Base-by-base conservation (phyloP, 2,329 filamentous ascomycete species). In the Ceratocystis colombiana region DNA sequence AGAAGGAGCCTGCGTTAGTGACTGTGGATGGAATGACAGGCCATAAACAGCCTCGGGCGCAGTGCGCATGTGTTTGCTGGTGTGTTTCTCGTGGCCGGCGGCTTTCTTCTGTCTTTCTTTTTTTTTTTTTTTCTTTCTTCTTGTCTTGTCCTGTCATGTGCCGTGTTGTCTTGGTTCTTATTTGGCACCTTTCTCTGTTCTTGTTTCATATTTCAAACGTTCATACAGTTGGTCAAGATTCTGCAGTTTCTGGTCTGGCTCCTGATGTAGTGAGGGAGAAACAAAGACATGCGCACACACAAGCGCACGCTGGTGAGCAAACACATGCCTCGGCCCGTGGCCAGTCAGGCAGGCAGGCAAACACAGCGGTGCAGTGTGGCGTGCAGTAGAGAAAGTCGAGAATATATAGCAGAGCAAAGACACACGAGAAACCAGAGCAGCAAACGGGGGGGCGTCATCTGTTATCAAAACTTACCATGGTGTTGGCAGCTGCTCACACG, bases 401-500 rank as follows among this genome's bases (percentile, higher is more conserved):
- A 50, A n/a, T 30, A n/a, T 30, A 5, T 17, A 44, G n/a, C n/a
- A 48, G 17, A 48, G 33, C 28, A 30, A 25, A 44, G 62, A 41
- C 46, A 41, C 61, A 63, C 46, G 41, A 50, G n/a, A 28, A 30
- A 30, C 30, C 20, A 62, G 61, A 25, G 20, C 20, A 41, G 61
- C 17, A 22, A 62, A 46, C 44, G 15, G n/a, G 33, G 33, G 33
- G 33, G 3, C 17, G 17, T 45, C 25, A 46, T 15, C 12, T 37
- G 48, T 37, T 25, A 53, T 53, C 48, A 25, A 72, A 69, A 83
- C 89, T 81, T 85, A 96, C 92, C 91, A 76, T 85, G 84, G 78
- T 99, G 94, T 77, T 93, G 90, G 82, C 94, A 99, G 76, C 94
- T 96, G 87, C 92, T 97, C 75, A 99, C 94, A 75, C 94, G 90